Evolutionary conservation across 768 basidiomycete genomes (phyloP), one percentile per base, ranked within the genome.

Genomic region (Mycena capillaripes): DNA sequence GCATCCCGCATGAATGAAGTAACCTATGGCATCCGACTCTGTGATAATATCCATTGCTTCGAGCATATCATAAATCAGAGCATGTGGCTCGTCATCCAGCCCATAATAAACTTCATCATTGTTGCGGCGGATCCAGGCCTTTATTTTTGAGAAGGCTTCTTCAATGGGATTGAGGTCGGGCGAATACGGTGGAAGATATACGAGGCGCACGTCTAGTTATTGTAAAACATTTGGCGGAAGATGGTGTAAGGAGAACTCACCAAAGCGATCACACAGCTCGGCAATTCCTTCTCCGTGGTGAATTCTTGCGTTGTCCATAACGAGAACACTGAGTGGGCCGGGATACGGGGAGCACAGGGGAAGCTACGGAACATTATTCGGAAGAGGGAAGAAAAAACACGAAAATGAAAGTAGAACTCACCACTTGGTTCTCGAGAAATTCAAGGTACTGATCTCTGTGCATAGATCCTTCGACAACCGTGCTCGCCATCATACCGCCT

Each of bases 121-220:
- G 53, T 84, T 70, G 0, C 78, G 60, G 4, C 73, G 74, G 42
- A 84, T 76, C 53, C 78, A 80, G 11, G 66, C 67, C 57, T 85
- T 85, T 75, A 84, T 78, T 58, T 80, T 77, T 1, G 81, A 83
- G 64, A 85, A 85, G 0, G 82, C 83, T 65, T 84, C 81, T 67
- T 86, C 80, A 21, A 84, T 84, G 0, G 84, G 84, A 55, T 86
- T 84, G 42, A 82, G 62, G 53, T 86, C 83, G 0, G 83, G 84
- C 0, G 84, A 86, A 66, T 85, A 86, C 4, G 81, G 83, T 0
- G 81, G 84, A 11, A 85, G 78, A 60, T 72, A 85, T 32, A 78
- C 70, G 23, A 83, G 50, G 1, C 70, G 70, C 21, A 81, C 78
- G 62, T 76, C 81, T 82, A 50, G 8, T 1, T 17, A n/a, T n/a